Conservation (phyloP, 2,329 filamentous ascomycete species). For the Cucurbitaria berberidis region DNA sequence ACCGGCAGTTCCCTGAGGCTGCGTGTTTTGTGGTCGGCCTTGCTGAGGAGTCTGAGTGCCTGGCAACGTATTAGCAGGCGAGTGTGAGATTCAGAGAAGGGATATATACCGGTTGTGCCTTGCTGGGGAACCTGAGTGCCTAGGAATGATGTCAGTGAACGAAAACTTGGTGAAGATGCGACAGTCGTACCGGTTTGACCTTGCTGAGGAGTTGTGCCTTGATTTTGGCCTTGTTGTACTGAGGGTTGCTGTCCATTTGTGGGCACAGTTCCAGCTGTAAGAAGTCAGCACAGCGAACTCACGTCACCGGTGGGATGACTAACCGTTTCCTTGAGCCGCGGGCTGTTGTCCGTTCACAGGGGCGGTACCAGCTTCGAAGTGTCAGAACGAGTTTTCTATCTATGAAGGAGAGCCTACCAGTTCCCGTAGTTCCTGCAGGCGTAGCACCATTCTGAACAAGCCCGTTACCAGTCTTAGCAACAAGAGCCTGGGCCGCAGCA, state of each 20-base stretch:
- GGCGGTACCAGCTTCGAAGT: not conserved
- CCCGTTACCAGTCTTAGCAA: constrained; percentile 38
- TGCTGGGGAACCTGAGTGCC: constrained; percentile 5
- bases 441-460: constrained; percentile 26
- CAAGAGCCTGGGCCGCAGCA: constrained; percentile 34
- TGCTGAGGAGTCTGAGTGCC: constrained; percentile 1
- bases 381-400: not conserved
- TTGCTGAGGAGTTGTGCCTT: constrained; percentile 1
- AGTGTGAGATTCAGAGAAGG: not conserved
- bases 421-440: constrained; percentile 1
- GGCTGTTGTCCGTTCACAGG: not conserved
- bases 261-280: constrained; percentile 7
- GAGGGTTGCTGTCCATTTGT: not conserved
- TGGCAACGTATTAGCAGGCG: not conserved
- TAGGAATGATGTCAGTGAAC: not conserved
- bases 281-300: not conserved
- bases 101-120: not conserved
- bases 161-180: not conserved
- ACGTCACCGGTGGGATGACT: not conserved
- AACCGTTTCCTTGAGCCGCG: not conserved
- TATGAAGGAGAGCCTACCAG: not conserved
- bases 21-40: constrained; percentile 9
- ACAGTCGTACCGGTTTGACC: not conserved
- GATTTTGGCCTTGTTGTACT: not conserved
- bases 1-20: not conserved